A percentile compares a stretch with the other conserved stretches of the same genome.
Evolutionary conservation across 768 basidiomycete species (phyloP).

Genomic region (Panus rudis): DNA sequence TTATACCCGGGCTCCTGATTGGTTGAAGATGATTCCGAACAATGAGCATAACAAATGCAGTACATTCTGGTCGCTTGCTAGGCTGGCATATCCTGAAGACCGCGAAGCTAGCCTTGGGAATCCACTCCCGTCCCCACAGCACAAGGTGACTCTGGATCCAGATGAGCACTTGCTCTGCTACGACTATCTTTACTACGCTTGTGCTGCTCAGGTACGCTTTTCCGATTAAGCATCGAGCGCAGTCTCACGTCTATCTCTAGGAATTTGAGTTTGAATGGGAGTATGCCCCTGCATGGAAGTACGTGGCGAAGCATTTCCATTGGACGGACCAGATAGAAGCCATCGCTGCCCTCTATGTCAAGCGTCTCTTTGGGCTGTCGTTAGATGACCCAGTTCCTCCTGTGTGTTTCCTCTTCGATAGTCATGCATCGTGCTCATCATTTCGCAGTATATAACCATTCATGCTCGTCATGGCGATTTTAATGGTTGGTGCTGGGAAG

Average conservation of each 20-base stretch:
- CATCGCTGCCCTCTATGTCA: slow-evolving; percentile 25
- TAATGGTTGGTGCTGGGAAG: slow-evolving; percentile 26
- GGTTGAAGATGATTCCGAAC: slow-evolving; percentile 25
- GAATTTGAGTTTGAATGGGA: slow-evolving; percentile 24
- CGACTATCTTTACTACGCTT: slow-evolving; percentile 35
- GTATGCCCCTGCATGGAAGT: slow-evolving; percentile 29
- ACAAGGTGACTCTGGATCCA: slow-evolving; percentile 21
- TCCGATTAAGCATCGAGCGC: too few species aligned
- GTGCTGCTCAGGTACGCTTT: slow-evolving; percentile 22
- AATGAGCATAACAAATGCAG: slow-evolving; percentile 26
- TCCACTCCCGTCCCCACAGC: slow-evolving; percentile 20
- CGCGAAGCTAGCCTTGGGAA: slow-evolving; percentile 20
- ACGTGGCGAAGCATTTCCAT: slow-evolving; percentile 26
- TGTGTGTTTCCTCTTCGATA: slow-evolving; percentile 16
- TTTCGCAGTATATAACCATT: slow-evolving; percentile 27
- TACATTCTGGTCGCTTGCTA: slow-evolving; percentile 26
- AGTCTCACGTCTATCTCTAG: too few species aligned
- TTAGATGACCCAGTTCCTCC: slow-evolving; percentile 24
- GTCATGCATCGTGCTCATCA: neutral
- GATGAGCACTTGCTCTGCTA: slow-evolving; percentile 35
- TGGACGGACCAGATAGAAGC: slow-evolving; percentile 26
- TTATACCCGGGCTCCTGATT: slow-evolving; percentile 28
- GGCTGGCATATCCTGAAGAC: slow-evolving; percentile 26
- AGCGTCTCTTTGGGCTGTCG: slow-evolving; percentile 20
- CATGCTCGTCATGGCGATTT: slow-evolving; percentile 33